phyloP scores from a whole-genome alignment of 176 grass and related monocot species.

The Elymus sibiricus region DNA sequence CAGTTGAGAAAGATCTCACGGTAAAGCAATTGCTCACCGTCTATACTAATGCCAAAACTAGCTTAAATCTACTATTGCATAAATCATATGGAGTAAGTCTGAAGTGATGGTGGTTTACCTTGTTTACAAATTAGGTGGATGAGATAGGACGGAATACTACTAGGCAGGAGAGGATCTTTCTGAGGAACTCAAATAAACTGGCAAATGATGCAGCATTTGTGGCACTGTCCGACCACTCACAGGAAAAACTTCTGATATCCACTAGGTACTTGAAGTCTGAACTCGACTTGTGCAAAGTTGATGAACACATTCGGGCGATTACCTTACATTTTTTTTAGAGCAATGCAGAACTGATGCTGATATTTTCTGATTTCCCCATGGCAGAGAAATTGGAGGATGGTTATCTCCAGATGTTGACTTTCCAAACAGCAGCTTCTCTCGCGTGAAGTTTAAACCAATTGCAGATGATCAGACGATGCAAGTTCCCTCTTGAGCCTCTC shows the following conservation, averaged over 20 bases:
- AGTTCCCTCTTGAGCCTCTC: not conserved
- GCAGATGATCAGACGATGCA: slow-evolving; percentile 21
- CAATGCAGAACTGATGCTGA: not conserved
- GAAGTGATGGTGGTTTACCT: not conserved
- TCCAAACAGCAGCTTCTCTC: not conserved
- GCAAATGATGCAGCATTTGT: not conserved
- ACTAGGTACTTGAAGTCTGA: slow-evolving; percentile 26
- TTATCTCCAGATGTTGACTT: not conserved
- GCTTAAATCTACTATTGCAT: not conserved
- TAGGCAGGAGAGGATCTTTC: slow-evolving; percentile 43
- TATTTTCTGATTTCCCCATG: not conserved
- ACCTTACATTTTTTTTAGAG: not conserved
- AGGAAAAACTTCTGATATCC: not conserved
- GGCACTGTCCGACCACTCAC: not conserved
- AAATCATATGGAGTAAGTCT: not conserved
- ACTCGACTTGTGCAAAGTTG: not conserved
- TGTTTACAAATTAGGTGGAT: slow-evolving; percentile 15
- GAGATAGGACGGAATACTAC: slow-evolving; percentile 41
- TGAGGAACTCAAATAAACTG: slow-evolving; percentile 11
- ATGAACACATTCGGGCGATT: not conserved
- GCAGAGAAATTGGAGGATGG: slow-evolving; percentile 44
- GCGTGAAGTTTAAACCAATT: too few species aligned
- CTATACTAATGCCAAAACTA: not conserved
- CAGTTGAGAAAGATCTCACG: slow-evolving; percentile 25
- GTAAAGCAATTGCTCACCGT: slow-evolving; percentile 5